Evolutionary conservation across 2,329 filamentous ascomycete species (phyloP).

Genomic region (Cadophora gregata): DNA sequence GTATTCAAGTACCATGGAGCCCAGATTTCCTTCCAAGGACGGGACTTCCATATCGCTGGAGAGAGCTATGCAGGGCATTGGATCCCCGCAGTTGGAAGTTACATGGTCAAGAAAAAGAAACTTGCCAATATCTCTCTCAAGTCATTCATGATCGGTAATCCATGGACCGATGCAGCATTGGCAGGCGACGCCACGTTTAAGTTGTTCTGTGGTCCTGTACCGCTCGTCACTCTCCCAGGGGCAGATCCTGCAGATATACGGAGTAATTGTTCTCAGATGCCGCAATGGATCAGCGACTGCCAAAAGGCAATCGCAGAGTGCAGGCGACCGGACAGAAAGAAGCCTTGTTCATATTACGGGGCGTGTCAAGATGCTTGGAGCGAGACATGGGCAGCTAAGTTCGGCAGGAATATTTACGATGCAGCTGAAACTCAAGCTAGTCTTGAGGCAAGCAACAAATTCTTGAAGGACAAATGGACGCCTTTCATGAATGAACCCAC

Average conservation of each 20-base stretch:
- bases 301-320: neutral
- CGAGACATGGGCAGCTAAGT: neutral
- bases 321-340: neutral
- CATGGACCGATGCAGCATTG: slow-evolving; percentile 31
- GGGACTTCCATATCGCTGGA: slow-evolving; percentile 48
- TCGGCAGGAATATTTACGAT: neutral
- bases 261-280: neutral
- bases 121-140: slow-evolving; percentile 50
- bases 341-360: neutral
- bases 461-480: neutral
- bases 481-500: neutral
- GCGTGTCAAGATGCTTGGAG: neutral
- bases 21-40: neutral
- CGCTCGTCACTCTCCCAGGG: neutral
- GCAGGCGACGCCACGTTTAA: neutral
- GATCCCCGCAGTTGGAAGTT: slow-evolving; percentile 49
- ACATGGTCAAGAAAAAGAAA: slow-evolving; percentile 34
- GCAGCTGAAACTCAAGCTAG: neutral
- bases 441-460: neutral
- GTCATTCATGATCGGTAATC: slow-evolving; percentile 59
- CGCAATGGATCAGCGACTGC: neutral
- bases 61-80: slow-evolving; percentile 38
- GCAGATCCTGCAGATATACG: neutral
- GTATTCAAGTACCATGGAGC: neutral
- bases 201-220: neutral